Evolutionary conservation across 2,329 filamentous ascomycete species (phyloP).

Genomic region (Penicillium glabrum): DNA sequence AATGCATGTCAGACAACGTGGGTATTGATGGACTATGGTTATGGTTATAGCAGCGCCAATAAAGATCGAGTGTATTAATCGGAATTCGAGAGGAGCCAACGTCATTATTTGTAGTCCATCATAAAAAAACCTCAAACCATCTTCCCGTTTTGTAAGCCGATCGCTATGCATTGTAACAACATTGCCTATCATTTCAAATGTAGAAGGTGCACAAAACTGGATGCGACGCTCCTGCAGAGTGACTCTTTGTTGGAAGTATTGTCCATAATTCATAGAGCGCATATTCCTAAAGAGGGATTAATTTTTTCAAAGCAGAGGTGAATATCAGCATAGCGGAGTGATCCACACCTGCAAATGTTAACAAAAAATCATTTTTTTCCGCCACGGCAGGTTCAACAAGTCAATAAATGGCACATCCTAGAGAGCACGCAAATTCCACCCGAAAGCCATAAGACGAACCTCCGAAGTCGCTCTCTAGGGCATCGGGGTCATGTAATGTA

Average conservation of each 20-base stretch:
- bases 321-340: neutral
- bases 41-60: neutral
- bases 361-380: neutral
- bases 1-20: conserved; percentile 5
- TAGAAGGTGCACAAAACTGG: conserved; percentile 1
- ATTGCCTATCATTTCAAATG: neutral
- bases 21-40: neutral
- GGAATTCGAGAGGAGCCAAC: neutral
- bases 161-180: neutral
- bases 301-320: neutral
- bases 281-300: neutral
- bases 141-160: neutral
- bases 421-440: neutral
- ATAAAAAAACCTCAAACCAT: neutral
- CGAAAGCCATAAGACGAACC: neutral
- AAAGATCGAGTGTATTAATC: neutral
- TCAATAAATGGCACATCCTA: neutral
- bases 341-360: neutral
- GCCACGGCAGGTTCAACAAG: neutral
- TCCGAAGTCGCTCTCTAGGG: neutral
- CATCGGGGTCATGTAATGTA: neutral
- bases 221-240: neutral
- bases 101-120: conserved; percentile 15
- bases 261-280: neutral
- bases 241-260: neutral